These are phyloP conservation scores for Oehlia diaphana DNA, from an alignment of 192 early-diverging fungal genomes.

Conservation along the genomic window DNA sequence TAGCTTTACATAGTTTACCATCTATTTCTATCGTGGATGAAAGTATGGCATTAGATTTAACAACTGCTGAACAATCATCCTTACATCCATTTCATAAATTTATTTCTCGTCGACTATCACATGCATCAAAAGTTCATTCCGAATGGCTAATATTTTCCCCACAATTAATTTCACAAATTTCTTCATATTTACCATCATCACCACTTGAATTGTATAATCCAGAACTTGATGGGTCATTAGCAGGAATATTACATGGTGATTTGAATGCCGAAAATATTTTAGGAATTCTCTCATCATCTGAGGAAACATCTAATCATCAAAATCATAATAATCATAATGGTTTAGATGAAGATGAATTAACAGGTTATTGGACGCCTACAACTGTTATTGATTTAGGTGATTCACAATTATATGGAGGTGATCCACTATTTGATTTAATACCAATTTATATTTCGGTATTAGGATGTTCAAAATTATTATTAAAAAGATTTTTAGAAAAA, in stretches of 20 bases:
- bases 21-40: not conserved
- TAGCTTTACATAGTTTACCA: not conserved
- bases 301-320: not conserved
- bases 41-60: not conserved
- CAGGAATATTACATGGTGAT: conserved; percentile 40
- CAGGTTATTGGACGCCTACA: not conserved
- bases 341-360: not conserved
- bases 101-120: not conserved
- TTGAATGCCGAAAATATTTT: conserved; percentile 41
- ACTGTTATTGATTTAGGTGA: conserved; percentile 13
- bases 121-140: conserved; percentile 4
- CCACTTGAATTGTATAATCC: conserved; percentile 31
- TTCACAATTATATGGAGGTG: conserved; percentile 22
- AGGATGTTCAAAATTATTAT: conserved; percentile 30
- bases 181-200: conserved; percentile 33
- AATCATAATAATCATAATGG: not conserved
- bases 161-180: conserved; percentile 34
- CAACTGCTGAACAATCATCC: not conserved
- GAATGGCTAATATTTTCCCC: conserved; percentile 38
- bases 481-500: conserved; percentile 27
- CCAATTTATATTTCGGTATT: conserved; percentile 37
- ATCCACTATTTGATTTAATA: conserved; percentile 41
- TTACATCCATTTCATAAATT: conserved; percentile 13
- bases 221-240: conserved; percentile 8
- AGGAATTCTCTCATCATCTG: not conserved